phyloP scores from a whole-genome alignment of 345 rosid species.

The Pugionium dolabratum region DNA sequence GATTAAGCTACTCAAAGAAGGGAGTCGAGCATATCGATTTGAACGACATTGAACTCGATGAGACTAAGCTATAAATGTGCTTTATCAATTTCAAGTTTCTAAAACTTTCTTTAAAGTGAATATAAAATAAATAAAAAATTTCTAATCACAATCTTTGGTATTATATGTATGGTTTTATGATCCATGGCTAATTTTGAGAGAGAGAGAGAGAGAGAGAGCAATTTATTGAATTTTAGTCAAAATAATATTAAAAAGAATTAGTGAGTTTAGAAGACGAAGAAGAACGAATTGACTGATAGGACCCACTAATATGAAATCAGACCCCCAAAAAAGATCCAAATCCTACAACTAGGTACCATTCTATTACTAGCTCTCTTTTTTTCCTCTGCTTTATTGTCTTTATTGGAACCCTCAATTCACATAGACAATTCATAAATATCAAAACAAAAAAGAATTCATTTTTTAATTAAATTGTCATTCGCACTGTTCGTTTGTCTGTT shows the following conservation, averaged over 20 bases:
- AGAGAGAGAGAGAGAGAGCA: too few species aligned
- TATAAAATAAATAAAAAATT: conserved; percentile 7
- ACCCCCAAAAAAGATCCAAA: conserved; percentile 40
- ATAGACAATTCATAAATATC: conserved; percentile 36
- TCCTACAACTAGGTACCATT: conserved; percentile 34
- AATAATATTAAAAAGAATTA: too few species aligned
- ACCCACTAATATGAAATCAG: conserved; percentile 31
- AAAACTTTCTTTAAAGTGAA: too few species aligned
- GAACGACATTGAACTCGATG: conserved; percentile 69
- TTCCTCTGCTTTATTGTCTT: conserved; percentile 40
- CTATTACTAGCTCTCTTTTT: conserved; percentile 23
- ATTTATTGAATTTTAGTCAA: too few species aligned
- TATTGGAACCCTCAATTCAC: conserved; percentile 43
- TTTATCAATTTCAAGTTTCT: too few species aligned
- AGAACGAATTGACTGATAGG: neutral
- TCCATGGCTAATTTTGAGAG: too few species aligned
- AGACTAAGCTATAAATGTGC: too few species aligned
- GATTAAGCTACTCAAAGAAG: conserved; percentile 49
- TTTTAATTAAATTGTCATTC: neutral
- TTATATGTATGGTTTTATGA: too few species aligned
- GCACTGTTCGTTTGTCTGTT: too few species aligned
- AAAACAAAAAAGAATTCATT: conserved; percentile 21
- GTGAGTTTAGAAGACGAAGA: too few species aligned
- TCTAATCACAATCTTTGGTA: too few species aligned
- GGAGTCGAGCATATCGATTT: conserved; percentile 45